Base-by-base conservation (phyloP, 208 protist genomes). In the Trypanosoma cruzi region DNA sequence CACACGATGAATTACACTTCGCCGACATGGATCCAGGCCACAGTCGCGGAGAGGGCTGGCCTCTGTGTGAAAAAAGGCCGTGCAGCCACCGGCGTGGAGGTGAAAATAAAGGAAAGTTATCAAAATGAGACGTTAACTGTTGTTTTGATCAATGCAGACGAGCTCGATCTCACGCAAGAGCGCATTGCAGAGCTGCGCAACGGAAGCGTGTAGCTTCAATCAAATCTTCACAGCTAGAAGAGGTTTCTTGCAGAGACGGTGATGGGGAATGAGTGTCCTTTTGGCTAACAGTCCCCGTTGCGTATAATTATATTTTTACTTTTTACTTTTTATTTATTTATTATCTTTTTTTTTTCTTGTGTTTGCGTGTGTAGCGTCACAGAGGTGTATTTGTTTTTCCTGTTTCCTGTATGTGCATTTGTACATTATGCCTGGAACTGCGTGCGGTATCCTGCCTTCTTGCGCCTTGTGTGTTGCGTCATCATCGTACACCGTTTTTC, bases 71-170 rank as follows among this genome's bases (percentile, higher is more conserved):
- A n/a, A 34, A 64, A 63, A 52, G 29, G 24, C 14, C 28, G 31
- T 37, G 37, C 53, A 0, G 32, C 40, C 22, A 50, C 56, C 0
- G 70, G 70, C 37, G 70, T 75, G 8, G 55, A 75, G 26, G 63
- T 64, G 0, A 46, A n/a, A 56, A 1, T 68, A 20, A 0, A 29
- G 24, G 7, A 34, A 42, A 32, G 44, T 18, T 4, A 11, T 40
- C 0, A 32, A 1, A 56, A 5, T 8, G 24, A 5, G 1, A 28
- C 24, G 13, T 37, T 22, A 20, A 63, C 4, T 2, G 37, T 42
- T 58, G 32, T 75, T 40, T 29, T 75, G 24, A 68, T 75, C 24
- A 62, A 75, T 24, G 18, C n/a, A 36, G 70, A 75, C 28, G 70
- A 75, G 32, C 36, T 75, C 0, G 24, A 69, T 26, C 20, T 75